Base-by-base conservation (phyloP, 345 rosid genomes). In the Arabidopsis suecica region DNA sequence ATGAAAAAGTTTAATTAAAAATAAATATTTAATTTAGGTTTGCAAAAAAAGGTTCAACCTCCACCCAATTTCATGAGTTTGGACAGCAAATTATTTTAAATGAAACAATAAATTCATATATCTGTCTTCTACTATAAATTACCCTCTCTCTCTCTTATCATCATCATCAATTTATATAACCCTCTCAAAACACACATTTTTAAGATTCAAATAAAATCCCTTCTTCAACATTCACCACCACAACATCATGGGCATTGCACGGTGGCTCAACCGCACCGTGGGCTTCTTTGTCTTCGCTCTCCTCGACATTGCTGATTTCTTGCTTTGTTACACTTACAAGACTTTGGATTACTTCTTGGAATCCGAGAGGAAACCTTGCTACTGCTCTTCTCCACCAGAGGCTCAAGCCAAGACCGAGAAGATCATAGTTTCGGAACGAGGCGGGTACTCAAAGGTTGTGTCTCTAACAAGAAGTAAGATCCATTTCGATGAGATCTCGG, bases 401-500 rank as follows among this genome's bases (percentile, higher is more conserved):
- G 76, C 80, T 40, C 42, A 71, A 57, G 61, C 61, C 72, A 77
- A 86, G 68, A 79, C 86, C 28, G 76, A 80, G 47, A 89, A 84
- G 77, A 89, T 95, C 85, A 75, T 95, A 13, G 89, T 92, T 55
- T 89, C 96, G 3, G 96, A 95, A 77, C 76, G 83, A 40, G 97
- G 96, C 1, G 86, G 86, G 65, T 87, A 91, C 61, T 68, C 75
- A 55, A 92, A 86, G 84, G 78, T 92, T 50, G 90, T 95, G 50
- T 78, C 81, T 51, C 77, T 92, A 2, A 84, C 82, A 58, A 84
- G 89, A 14, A 86, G 72, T 68, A 91, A 83, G 86, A 71, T 93
- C 53, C 87, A 86, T 71, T 76, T 89, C 37, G 98, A 91, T 74
- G 98, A 93, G 77, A 82, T 93, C 72, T 93, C 98, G 2, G 97